A percentile compares a stretch with the other conserved stretches of the same genome.
Conservation (phyloP, 78 protist genomes). For the Planoprotostelium fungivorum region DNA sequence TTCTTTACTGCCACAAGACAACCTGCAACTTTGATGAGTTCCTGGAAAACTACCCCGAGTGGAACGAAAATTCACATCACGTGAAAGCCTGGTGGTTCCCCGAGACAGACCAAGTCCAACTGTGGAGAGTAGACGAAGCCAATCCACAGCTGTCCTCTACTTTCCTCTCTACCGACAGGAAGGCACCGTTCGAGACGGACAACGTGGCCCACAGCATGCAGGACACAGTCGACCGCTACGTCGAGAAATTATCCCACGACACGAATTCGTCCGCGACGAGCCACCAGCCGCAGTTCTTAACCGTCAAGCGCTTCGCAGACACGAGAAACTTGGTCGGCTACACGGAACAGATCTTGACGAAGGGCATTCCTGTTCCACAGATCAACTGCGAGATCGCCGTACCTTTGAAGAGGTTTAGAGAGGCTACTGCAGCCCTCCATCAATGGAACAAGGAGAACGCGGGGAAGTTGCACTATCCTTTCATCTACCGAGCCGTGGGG, state of each 20-base stretch:
- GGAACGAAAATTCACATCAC: background rate
- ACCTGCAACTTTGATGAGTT: background rate
- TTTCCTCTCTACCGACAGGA: background rate
- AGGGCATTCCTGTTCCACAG: background rate
- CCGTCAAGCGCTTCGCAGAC: background rate
- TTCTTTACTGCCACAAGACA: background rate
- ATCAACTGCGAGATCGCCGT: background rate
- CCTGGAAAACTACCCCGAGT: background rate
- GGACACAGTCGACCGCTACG: background rate
- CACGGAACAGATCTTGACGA: background rate
- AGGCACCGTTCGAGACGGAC: background rate
- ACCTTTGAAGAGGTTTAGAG: background rate
- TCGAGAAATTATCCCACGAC: background rate
- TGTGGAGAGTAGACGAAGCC: background rate
- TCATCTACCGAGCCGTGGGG: background rate
- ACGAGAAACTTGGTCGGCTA: background rate
- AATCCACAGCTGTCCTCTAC: background rate
- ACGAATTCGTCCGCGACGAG: background rate
- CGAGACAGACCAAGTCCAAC: background rate
- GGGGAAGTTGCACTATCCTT: background rate
- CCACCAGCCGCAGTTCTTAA: background rate
- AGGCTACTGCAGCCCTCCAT: background rate
- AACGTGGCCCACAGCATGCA: background rate
- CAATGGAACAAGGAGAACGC: background rate
- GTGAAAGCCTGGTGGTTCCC: background rate